Base-by-base conservation (phyloP, 768 basidiomycete genomes). In the Suillus lakei region DNA sequence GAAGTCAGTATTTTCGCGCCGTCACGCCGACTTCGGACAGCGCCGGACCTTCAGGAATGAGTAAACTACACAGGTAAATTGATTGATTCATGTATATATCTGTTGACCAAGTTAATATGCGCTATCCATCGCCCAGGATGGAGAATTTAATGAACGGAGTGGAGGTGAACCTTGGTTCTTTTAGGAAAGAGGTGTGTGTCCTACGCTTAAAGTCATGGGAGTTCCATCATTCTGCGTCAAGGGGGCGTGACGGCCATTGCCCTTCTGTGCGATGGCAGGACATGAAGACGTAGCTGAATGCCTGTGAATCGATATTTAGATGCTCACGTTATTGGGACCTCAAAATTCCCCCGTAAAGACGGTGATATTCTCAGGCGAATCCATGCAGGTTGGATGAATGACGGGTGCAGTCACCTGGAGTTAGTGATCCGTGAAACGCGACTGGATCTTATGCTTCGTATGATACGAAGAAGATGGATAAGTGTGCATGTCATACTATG, bases 251-350 rank as follows among this genome's bases (percentile, higher is more conserved):
- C n/a, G n/a, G n/a, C n/a, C n/a, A n/a, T n/a, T n/a, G 48, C 26
- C 32, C 53, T 54, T 54, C 53, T 54, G 53, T 55, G 54, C 32
- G 54, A 55, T 55, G 21, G 12, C 54, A 30, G 54, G 54, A 55
- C 54, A 54, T 54, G 53, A 54, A 54, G 32, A 54, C 10, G 21
- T 36, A 38, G 36, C n/a, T 38, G 55, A 56, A 56, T 15, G 34
- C 55, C 32, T 36, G 54, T 55, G 54, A 55, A 55, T 38, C n/a
- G 36, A 55, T 7, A n/a, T 23, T n/a, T 34, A 7, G 54, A 55
- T 5, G 55, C 23, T 56, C 23, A 58, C 55, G 55, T 58, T 58
- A 58, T 58, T 15, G 36, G 36, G 36, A 58, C 55, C 55, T 56
- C 55, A 3, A 18, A 56, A 26, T 23, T 38, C n/a, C 55, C 51